These are phyloP conservation scores for Penicillium tannophilum DNA, from an alignment of 495 filamentous ascomycete genomes.

Conservation along the genomic window DNA sequence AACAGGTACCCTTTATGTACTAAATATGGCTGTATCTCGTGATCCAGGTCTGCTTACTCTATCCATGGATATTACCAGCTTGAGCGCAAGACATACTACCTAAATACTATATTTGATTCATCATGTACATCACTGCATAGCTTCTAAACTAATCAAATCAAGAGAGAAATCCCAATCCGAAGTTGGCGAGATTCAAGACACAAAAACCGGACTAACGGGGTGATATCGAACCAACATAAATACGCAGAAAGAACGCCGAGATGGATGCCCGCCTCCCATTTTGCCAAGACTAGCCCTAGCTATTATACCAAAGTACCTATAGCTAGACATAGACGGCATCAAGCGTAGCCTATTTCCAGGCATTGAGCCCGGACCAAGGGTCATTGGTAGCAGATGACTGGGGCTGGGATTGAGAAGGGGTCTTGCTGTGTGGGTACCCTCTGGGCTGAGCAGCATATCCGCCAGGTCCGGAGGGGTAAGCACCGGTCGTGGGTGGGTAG, in stretches of 20 bases:
- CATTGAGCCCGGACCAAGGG: slow-evolving; percentile 85
- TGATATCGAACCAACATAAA: slow-evolving; percentile 14
- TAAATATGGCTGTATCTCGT: neutral
- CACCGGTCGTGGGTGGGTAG: slow-evolving; percentile 57
- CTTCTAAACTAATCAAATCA: slow-evolving; percentile 7
- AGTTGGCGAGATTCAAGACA: slow-evolving; percentile 5
- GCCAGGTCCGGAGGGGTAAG: slow-evolving; percentile 60
- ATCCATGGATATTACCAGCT: neutral
- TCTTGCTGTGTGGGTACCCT: slow-evolving; percentile 43
- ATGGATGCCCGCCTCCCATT: slow-evolving; percentile 16
- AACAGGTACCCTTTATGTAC: neutral
- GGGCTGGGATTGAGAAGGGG: slow-evolving; percentile 47
- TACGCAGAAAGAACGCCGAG: slow-evolving; percentile 16
- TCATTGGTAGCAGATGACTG: slow-evolving; percentile 49
- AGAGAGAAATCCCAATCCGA: slow-evolving; percentile 7
- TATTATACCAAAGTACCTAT: neutral
- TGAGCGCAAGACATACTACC: neutral
- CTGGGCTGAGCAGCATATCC: slow-evolving; percentile 59
- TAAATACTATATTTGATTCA: slow-evolving; percentile 11
- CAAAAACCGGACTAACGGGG: slow-evolving; percentile 6
- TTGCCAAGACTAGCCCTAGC: neutral
- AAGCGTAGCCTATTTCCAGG: slow-evolving; percentile 66
- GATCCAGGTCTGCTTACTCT: neutral
- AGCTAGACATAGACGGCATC: neutral
- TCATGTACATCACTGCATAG: slow-evolving; percentile 15